Conservation (phyloP, 129 eudicot species). For the Helichrysum umbraculigerum region DNA sequence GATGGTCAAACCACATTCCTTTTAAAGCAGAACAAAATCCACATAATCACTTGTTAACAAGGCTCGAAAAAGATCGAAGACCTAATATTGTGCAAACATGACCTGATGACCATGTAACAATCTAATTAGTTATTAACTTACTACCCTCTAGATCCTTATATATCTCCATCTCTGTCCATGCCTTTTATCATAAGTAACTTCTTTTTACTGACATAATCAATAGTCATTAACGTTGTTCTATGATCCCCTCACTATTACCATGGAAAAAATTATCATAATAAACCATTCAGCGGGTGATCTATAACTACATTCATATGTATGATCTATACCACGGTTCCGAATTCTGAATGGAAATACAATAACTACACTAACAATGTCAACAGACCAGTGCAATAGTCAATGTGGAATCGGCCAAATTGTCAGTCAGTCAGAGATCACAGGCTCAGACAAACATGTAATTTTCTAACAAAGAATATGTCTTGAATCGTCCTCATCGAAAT, state of each 20-base stretch:
- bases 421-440: too few species aligned
- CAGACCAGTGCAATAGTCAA: background rate
- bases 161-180: background rate
- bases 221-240: background rate
- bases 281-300: background rate
- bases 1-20: slow-evolving; percentile 18
- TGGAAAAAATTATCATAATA: background rate
- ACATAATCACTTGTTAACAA: background rate
- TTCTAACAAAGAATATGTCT: background rate
- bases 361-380: background rate
- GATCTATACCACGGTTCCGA: background rate
- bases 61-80: slow-evolving; percentile 6
- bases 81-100: slow-evolving; percentile 5
- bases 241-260: background rate
- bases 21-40: slow-evolving; percentile 7
- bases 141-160: background rate
- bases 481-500: background rate
- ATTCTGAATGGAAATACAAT: background rate
- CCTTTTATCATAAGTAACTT: too few species aligned
- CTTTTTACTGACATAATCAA: too few species aligned
- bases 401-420: background rate
- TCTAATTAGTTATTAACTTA: background rate
- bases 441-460: background rate
- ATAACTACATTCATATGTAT: background rate
- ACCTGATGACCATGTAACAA: background rate